Percentiles rank a stretch among this genome's conserved stretches.
Conservation (phyloP, 2,329 filamentous ascomycete genomes). For the Torrubiellomyces zombiae region DNA sequence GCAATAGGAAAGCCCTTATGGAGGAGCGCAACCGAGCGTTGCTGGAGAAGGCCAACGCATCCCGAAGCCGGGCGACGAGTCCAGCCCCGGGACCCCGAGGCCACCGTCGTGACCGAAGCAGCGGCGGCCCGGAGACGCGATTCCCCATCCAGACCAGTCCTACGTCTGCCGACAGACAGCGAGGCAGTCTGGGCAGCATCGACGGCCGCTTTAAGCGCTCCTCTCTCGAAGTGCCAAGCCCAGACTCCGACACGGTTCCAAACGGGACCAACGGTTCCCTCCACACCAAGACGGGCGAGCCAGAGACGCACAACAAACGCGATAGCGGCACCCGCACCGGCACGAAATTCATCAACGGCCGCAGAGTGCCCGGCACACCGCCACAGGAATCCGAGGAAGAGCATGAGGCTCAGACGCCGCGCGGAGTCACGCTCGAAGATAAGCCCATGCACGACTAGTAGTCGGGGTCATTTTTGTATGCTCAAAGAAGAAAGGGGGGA, state of each 20-base stretch:
- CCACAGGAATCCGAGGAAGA: no score
- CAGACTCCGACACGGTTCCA: constrained; percentile 23
- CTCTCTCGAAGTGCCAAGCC: constrained; percentile 69
- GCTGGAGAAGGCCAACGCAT: constrained; percentile 45
- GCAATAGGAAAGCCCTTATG: constrained; percentile 83
- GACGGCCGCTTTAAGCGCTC: constrained; percentile 35
- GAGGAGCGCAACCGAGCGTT: constrained; percentile 80
- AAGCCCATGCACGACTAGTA: constrained; percentile 33
- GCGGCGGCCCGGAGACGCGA: constrained; percentile 54
- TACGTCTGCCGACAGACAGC: constrained; percentile 35
- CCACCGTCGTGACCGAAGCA: constrained; percentile 70
- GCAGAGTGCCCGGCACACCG: constrained; percentile 19
- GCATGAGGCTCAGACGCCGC: constrained; percentile 10
- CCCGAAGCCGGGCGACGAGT: constrained; percentile 57
- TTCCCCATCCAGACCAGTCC: constrained; percentile 68
- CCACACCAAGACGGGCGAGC: constrained; percentile 8
- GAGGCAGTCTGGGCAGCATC: constrained; percentile 32
- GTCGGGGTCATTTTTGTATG: constrained; percentile 1
- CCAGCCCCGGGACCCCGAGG: constrained; percentile 45
- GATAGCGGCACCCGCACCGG: constrained; percentile 39
- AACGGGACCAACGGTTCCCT: constrained; percentile 26
- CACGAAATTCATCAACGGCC: constrained; percentile 30
- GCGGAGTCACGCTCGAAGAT: constrained; percentile 35
- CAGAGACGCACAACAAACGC: constrained; percentile 34
- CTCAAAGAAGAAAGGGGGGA: neutral